A percentile compares a stretch with the other conserved stretches of the same genome.
Evolutionary conservation across 495 filamentous ascomycete species (phyloP).

Genomic region (Hyaloscypha bicolor): DNA sequence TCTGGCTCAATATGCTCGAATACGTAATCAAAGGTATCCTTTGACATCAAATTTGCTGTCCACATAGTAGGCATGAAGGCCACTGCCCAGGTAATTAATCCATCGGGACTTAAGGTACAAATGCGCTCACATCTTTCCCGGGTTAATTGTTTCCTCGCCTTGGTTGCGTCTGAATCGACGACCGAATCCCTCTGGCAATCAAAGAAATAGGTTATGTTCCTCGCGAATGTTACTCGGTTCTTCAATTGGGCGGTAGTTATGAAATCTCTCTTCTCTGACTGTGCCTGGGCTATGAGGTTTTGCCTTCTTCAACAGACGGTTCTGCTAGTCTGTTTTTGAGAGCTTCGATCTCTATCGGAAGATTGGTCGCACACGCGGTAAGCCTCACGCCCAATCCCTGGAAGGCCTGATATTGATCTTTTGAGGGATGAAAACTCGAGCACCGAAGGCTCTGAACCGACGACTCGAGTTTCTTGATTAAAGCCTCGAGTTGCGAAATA

Average conservation of each 20-base stretch:
- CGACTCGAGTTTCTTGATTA: slow-evolving; percentile 20
- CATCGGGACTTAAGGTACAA: slow-evolving; percentile 21
- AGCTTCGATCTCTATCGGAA: slow-evolving; percentile 17
- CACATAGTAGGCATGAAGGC: slow-evolving; percentile 24
- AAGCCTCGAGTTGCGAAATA: slow-evolving; percentile 18
- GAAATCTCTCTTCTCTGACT: slow-evolving; percentile 20
- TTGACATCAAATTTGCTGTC: slow-evolving; percentile 25
- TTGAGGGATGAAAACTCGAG: slow-evolving; percentile 18
- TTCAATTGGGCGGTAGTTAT: slow-evolving; percentile 19
- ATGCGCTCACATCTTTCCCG: slow-evolving; percentile 23
- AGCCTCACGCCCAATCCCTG: slow-evolving; percentile 13
- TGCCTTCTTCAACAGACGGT: slow-evolving; percentile 20
- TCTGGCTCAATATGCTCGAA: slow-evolving; percentile 21
- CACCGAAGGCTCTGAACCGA: slow-evolving; percentile 17
- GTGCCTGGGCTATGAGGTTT: slow-evolving; percentile 18
- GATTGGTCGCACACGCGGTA: slow-evolving; percentile 6
- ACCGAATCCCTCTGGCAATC: slow-evolving; percentile 17
- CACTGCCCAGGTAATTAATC: slow-evolving; percentile 25
- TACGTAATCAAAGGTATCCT: slow-evolving; percentile 27
- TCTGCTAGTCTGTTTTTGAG: slow-evolving; percentile 21
- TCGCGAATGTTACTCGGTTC: slow-evolving; percentile 15
- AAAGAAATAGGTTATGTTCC: slow-evolving; percentile 25
- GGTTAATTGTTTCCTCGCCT: slow-evolving; percentile 17
- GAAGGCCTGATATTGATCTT: slow-evolving; percentile 9
- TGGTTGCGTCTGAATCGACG: slow-evolving; percentile 19